These are phyloP conservation scores for Polyporus arcularius DNA, from an alignment of 768 basidiomycete genomes.

Conservation along the genomic window DNA sequence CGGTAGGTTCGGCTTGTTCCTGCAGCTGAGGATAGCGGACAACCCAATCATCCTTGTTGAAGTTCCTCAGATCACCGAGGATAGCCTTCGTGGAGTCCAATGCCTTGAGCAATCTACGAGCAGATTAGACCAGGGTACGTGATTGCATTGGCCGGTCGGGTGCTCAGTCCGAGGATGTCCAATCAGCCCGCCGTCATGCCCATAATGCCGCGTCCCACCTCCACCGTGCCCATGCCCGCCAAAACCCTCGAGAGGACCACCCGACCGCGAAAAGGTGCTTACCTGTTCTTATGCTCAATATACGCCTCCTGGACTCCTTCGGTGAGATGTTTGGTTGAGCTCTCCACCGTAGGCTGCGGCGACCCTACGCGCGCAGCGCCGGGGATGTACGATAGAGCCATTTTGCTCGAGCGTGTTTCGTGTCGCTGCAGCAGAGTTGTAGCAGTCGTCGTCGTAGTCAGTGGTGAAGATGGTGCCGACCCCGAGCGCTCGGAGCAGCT, in stretches of 20 bases:
- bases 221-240: too few relatives aligned
- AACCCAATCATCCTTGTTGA: conserved; percentile 87
- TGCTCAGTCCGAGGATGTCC: not conserved
- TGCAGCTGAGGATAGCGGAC: conserved; percentile 83
- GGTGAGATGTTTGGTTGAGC: conserved; percentile 43
- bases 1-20: conserved; percentile 39
- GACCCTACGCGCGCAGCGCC: conserved; percentile 18
- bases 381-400: conserved; percentile 33
- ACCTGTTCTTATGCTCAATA: conserved; percentile 77
- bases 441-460: conserved; percentile 15
- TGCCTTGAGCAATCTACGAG: conserved; percentile 68
- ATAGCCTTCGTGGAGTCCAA: conserved; percentile 72
- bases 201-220: too few relatives aligned
- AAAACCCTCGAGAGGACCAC: too few relatives aligned
- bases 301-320: conserved; percentile 80
- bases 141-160: not conserved
- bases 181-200: not conserved
- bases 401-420: conserved; percentile 21
- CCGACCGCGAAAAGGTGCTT: conserved; percentile 28
- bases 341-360: conserved; percentile 20
- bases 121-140: not conserved
- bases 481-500: not conserved
- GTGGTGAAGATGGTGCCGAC: conserved; percentile 19
- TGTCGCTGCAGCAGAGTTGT: conserved; percentile 16
- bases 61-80: conserved; percentile 67